Evolutionary conservation across 2,329 filamentous ascomycete species (phyloP).

Genomic region (Colletotrichum acutatum): DNA sequence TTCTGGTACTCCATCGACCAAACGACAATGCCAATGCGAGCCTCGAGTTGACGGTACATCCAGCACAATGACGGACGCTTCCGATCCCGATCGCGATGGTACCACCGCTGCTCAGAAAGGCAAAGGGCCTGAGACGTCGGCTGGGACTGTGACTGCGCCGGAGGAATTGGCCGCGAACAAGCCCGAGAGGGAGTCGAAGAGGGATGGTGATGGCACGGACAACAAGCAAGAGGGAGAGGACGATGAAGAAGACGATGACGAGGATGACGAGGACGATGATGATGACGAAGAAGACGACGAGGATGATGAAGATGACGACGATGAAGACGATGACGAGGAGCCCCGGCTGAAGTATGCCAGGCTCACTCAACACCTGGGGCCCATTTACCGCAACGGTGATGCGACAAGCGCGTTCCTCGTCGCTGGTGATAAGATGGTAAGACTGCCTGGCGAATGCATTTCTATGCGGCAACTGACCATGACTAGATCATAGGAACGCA

Average conservation of each 20-base stretch:
- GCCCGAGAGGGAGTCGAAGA: constrained; percentile 36
- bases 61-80: constrained; percentile 55
- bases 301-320: constrained; percentile 73
- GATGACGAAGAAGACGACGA: constrained; percentile 58
- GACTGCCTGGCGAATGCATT: constrained; percentile 35
- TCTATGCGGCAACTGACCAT: constrained; percentile 40
- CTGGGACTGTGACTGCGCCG: not conserved
- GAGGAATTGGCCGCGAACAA: constrained; percentile 22
- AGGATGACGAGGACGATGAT: constrained; percentile 45
- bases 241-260: constrained; percentile 34
- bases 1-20: not conserved
- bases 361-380: constrained; percentile 80
- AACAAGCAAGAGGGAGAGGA: constrained; percentile 35
- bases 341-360: constrained; percentile 93
- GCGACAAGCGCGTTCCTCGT: constrained; percentile 92
- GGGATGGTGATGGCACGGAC: constrained; percentile 38
- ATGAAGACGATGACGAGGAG: constrained; percentile 91
- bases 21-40: constrained; percentile 23
- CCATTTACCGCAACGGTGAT: constrained; percentile 94
- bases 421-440: constrained; percentile 95
- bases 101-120: constrained; percentile 24
- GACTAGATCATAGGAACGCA: constrained; percentile 88
- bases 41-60: constrained; percentile 31
- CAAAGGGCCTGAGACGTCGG: constrained; percentile 27
- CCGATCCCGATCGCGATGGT: constrained; percentile 23